Evolutionary conservation across 106 monocot genomes (phyloP).

Genomic region (Acorus gramineus): DNA sequence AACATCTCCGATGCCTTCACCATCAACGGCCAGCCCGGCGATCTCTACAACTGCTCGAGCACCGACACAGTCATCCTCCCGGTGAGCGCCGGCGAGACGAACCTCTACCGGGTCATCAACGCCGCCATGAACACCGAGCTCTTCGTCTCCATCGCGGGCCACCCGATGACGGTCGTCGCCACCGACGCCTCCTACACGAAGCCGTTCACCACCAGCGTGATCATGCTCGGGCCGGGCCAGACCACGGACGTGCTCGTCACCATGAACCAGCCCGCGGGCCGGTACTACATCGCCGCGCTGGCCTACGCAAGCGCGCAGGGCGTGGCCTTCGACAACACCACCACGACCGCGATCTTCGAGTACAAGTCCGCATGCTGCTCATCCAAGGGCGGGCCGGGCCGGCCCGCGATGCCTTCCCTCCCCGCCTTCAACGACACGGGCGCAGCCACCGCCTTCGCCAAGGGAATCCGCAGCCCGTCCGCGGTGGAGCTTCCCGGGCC

Average conservation of each 20-base stretch:
- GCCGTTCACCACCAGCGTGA: constrained; percentile 34
- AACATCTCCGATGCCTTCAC: no score
- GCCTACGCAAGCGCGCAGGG: constrained; percentile 35
- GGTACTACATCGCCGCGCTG: constrained; percentile 48
- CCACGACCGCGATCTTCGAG: no score
- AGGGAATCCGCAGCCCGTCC: constrained; percentile 11
- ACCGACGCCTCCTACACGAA: constrained; percentile 1
- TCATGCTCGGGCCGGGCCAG: constrained; percentile 49
- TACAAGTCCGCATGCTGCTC: constrained; percentile 4
- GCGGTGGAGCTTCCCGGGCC: constrained; percentile 23
- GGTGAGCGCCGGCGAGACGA: no score
- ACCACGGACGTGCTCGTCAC: constrained; percentile 55
- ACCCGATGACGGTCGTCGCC: no score
- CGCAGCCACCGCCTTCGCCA: no score
- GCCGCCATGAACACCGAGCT: no score
- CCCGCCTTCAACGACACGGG: constrained; percentile 41
- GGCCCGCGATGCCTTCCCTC: constrained; percentile 26
- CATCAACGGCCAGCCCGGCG: no score
- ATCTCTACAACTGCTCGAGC: no score
- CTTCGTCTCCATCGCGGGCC: no score
- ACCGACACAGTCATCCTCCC: no score
- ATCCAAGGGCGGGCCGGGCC: constrained; percentile 1
- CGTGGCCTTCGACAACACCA: constrained; percentile 1
- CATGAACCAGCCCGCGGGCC: constrained; percentile 25
- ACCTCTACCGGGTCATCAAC: no score